Evolutionary conservation across 2,329 filamentous ascomycete species (phyloP).

Genomic region (Fusarium nygamai): DNA sequence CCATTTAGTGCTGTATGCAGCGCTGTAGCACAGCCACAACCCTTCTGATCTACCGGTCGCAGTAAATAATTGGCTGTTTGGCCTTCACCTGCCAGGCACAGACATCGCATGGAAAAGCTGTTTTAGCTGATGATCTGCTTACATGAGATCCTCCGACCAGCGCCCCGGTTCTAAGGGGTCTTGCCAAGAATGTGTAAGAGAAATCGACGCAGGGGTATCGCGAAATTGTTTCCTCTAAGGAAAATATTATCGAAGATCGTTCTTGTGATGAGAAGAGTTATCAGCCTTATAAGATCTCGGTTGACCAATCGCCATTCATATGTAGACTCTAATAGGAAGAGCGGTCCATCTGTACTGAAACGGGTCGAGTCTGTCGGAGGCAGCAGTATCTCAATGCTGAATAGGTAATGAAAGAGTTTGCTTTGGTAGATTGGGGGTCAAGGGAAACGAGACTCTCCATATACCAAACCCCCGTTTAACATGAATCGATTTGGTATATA

Average conservation of each 20-base stretch:
- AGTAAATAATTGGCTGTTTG: not conserved
- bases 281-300: not conserved
- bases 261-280: not conserved
- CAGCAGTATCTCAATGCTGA: no score
- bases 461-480: rapidly evolving
- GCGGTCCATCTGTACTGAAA: not conserved
- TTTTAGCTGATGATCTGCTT: not conserved
- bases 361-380: not conserved
- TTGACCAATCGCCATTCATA: not conserved
- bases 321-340: not conserved
- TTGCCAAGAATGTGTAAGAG: not conserved
- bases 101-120: not conserved
- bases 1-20: not conserved
- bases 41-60: not conserved
- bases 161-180: not conserved
- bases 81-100: not conserved
- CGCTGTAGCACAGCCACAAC: not conserved
- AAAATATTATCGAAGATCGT: not conserved
- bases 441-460: not conserved
- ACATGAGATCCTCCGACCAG: not conserved
- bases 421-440: not conserved
- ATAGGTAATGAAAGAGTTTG: no score
- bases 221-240: not conserved
- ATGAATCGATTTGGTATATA: not conserved
- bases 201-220: not conserved